Percentiles rank a stretch among this genome's conserved stretches.
Conservation (phyloP, 164 flowering plant species). For the Kalanchoe fedtschenkoi region DNA sequence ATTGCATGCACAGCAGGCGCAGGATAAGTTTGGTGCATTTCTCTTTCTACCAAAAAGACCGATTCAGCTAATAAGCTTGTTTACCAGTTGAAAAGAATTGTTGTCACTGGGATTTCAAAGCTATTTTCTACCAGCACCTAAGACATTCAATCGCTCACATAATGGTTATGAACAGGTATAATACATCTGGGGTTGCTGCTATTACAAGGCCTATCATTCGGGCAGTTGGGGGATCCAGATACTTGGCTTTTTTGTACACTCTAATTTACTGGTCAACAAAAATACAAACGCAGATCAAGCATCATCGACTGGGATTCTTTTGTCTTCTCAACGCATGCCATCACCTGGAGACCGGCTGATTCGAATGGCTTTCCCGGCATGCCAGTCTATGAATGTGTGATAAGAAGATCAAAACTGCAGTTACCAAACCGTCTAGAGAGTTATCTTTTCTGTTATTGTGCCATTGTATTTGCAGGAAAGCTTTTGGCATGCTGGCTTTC, state of each 20-base stretch:
- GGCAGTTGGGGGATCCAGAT: background rate
- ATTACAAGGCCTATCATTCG: background rate
- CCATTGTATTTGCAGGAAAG: slow-evolving; percentile 45
- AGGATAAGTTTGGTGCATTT: too few relatives aligned
- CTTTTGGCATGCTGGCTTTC: slow-evolving; percentile 81
- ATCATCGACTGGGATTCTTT: background rate
- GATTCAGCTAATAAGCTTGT: too few relatives aligned
- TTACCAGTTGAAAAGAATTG: too few relatives aligned
- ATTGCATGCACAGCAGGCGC: too few relatives aligned
- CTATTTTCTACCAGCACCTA: too few relatives aligned
- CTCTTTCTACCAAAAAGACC: too few relatives aligned
- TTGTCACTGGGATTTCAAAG: too few relatives aligned
- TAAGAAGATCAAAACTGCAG: background rate
- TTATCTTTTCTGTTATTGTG: slow-evolving; percentile 18
- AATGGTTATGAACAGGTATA: too few relatives aligned
- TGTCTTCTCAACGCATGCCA: background rate
- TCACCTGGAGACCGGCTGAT: too few relatives aligned
- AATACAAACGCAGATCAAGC: background rate
- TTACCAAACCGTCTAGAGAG: too few relatives aligned
- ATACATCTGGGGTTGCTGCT: background rate
- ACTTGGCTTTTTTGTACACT: slow-evolving; percentile 1
- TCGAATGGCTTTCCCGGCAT: background rate
- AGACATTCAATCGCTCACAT: too few relatives aligned
- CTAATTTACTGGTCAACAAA: too few relatives aligned
- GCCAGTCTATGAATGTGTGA: background rate